Evolutionary conservation across 371 early-diverging fungal species (phyloP), one percentile per base, ranked within the genome.

Genomic region (Mucor plumbeus): DNA sequence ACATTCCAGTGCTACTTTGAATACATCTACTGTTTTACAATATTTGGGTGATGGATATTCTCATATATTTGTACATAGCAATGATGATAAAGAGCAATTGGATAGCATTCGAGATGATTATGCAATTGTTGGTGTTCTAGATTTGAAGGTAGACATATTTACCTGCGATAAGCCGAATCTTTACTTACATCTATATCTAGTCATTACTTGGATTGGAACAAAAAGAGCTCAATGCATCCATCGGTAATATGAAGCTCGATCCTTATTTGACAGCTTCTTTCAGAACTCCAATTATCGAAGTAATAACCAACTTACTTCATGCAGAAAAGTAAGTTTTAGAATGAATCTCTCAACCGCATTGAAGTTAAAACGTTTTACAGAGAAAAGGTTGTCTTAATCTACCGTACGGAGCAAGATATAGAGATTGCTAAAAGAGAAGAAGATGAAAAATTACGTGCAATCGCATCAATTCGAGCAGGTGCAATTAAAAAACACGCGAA

Each of bases 381-480:
- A 5, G 36, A 61, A 0, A 58, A 57, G 21, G 44, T 67, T 5
- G 31, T 67, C 3, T 26, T 71, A 7, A 40, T 71, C 1, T 71
- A 67, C 15, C 64, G 61, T 39, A 71, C 71, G 15, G 68, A 71
- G 38, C 31, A 56, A 4, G 71, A 71, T 31, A 64, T 67, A 13
- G 39, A 35, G 39, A 34, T 43, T 5, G 41, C 31, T 15, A 67
- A 55, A 35, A 33, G 64, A 47, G 60, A 63, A n/a, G 56, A 43
- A 26, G 33, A 43, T 7, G 48, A 43, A n/a, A 56, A 56, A 14
- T 41, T 38, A 31, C 31, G 11, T 26, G 60, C 58, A 13, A 38
- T 57, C 9, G 56, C 44, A 19, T 59, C n/a, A 59, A 21, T 64
- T n/a, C 38, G 48, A 19, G 44, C 59, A 13, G 36, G 14, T 6